These are phyloP conservation scores for Puccinia coronata DNA, from an alignment of 1,284 basidiomycete species.

Conservation along the genomic window DNA sequence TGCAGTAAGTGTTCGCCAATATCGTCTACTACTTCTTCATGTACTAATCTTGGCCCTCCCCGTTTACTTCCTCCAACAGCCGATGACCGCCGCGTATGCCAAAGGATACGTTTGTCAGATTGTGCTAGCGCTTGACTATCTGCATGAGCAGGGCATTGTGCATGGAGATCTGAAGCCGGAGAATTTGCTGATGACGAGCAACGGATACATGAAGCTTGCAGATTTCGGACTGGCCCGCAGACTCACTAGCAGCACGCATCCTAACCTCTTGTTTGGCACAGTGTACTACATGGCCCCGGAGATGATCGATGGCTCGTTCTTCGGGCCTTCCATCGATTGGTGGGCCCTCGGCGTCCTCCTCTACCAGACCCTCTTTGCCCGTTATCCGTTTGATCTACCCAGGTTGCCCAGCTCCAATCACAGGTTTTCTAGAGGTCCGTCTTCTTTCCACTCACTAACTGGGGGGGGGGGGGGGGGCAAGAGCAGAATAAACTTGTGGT, in stretches of 20 bases:
- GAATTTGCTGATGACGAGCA: constrained; percentile 71
- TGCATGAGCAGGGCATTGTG: constrained; percentile 91
- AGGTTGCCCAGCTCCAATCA: not conserved
- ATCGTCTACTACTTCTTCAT: too few relatives aligned
- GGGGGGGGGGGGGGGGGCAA: too few relatives aligned
- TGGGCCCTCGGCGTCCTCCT: constrained; percentile 34
- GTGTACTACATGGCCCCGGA: constrained; percentile 30
- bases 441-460: not conserved
- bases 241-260: too few relatives aligned
- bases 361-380: constrained; percentile 4
- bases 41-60: not conserved
- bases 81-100: not conserved
- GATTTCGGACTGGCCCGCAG: constrained; percentile 25
- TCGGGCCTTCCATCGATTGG: constrained; percentile 27
- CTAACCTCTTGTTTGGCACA: not conserved
- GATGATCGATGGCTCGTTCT: not conserved
- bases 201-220: not conserved
- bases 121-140: constrained; percentile 82
- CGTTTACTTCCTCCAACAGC: not conserved
- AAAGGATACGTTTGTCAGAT: constrained; percentile 90
- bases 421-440: constrained; percentile 7
- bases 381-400: not conserved
- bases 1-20: constrained; percentile 6
- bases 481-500: too few relatives aligned
- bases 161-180: constrained; percentile 98